Percentiles rank a stretch among this genome's conserved stretches.
phyloP scores from a whole-genome alignment of 208 protist genomes.

The Trypanosoma scelopori region DNA sequence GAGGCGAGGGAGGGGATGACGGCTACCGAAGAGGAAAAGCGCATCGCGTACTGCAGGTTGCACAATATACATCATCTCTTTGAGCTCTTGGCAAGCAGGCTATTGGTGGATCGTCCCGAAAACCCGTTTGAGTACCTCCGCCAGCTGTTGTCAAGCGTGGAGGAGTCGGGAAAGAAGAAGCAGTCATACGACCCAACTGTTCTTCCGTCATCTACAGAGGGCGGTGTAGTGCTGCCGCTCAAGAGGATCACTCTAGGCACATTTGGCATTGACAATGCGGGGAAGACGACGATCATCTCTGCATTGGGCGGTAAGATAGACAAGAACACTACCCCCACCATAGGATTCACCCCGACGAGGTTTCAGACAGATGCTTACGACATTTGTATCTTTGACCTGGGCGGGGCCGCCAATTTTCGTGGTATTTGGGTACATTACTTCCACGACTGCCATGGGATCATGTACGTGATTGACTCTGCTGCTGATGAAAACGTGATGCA shows the following conservation, averaged over 20 bases:
- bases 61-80: slow-evolving; percentile 93
- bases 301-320: slow-evolving; percentile 96
- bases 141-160: slow-evolving; percentile 63
- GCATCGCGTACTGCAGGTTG: slow-evolving; percentile 80
- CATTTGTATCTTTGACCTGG: slow-evolving; percentile 91
- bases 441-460: slow-evolving; percentile 88
- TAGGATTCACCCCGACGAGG: slow-evolving; percentile 84
- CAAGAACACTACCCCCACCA: slow-evolving; percentile 82
- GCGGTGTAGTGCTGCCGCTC: slow-evolving; percentile 3
- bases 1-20: slow-evolving; percentile 1
- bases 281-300: slow-evolving; percentile 99
- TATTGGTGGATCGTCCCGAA: slow-evolving; percentile 83
- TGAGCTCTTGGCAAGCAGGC: slow-evolving; percentile 85
- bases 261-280: slow-evolving; percentile 91
- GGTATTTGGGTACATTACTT: slow-evolving; percentile 93
- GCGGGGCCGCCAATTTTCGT: slow-evolving; percentile 86
- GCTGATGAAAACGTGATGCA: slow-evolving; percentile 57
- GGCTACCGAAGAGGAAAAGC: slow-evolving; percentile 68
- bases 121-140: slow-evolving; percentile 89
- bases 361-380: slow-evolving; percentile 88
- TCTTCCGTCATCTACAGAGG: slow-evolving; percentile 42
- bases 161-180: slow-evolving; percentile 77
- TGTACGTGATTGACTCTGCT: slow-evolving; percentile 86
- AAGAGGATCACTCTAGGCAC: slow-evolving; percentile 81
- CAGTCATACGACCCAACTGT: slow-evolving; percentile 77